phyloP scores from a whole-genome alignment of 1,139 yeast genomes.

The Taphrina betulina region DNA sequence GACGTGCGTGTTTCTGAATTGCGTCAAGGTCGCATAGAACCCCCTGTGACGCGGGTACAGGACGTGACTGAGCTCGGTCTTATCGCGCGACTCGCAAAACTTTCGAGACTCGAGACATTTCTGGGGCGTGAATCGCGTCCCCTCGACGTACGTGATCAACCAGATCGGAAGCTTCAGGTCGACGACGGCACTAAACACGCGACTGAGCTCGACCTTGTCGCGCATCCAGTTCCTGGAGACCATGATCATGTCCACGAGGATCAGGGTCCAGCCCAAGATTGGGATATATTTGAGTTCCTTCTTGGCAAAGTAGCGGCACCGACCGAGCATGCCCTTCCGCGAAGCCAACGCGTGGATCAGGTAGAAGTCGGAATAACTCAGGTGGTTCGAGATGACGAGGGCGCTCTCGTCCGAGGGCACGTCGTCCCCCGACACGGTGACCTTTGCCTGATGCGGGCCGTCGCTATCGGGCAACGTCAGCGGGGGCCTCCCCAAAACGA shows the following conservation, averaged over 20 bases:
- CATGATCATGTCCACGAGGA: conserved; percentile 27
- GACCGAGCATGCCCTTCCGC: conserved; percentile 42
- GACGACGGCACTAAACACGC: conserved; percentile 18
- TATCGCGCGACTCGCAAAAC: conserved; percentile 42
- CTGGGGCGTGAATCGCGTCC: conserved; percentile 31
- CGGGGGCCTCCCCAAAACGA: too few relatives aligned
- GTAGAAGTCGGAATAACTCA: conserved; percentile 31
- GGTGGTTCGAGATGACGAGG: conserved; percentile 34
- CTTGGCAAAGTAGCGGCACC: conserved; percentile 32
- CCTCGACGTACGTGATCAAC: conserved; percentile 29
- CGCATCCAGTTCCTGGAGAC: conserved; percentile 24
- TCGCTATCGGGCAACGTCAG: conserved; percentile 2
- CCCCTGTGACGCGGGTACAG: conserved; percentile 48
- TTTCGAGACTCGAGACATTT: conserved; percentile 43
- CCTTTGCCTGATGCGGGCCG: conserved; percentile 10
- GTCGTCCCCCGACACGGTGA: conserved; percentile 32
- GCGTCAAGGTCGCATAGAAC: conserved; percentile 42
- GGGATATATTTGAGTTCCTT: conserved; percentile 23
- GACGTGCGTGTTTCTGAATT: conserved; percentile 40
- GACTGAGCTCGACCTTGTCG: conserved; percentile 20
- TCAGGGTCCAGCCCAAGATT: conserved; percentile 27
- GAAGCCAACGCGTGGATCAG: conserved; percentile 36
- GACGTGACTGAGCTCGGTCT: conserved; percentile 53
- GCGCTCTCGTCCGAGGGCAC: conserved; percentile 26
- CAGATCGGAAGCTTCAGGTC: conserved; percentile 20